phyloP scores from a whole-genome alignment of 768 basidiomycete genomes.

The Trametes cingulata region DNA sequence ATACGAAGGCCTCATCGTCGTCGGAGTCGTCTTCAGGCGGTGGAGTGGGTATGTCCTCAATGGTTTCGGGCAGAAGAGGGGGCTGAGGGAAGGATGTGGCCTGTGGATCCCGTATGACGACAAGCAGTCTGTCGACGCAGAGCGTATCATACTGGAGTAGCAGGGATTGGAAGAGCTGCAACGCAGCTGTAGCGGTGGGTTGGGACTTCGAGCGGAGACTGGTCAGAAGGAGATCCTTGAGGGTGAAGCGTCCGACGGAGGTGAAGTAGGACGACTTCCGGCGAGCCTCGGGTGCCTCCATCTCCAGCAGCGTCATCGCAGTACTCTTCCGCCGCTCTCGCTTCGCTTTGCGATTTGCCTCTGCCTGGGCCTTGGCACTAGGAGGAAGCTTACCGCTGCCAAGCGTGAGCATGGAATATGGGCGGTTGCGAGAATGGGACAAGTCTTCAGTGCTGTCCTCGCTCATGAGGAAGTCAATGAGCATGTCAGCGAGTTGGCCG shows the following conservation, averaged over 20 bases:
- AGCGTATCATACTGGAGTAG: slow-evolving; percentile 67
- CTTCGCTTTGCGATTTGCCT: slow-evolving; percentile 45
- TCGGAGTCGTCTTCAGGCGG: slow-evolving; percentile 38
- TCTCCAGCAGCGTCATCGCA: slow-evolving; percentile 87
- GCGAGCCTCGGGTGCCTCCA: slow-evolving; percentile 74
- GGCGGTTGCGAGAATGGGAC: slow-evolving; percentile 45
- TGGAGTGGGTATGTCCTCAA: slow-evolving; percentile 18
- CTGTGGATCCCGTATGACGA: slow-evolving; percentile 64
- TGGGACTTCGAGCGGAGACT: slow-evolving; percentile 72
- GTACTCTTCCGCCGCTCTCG: slow-evolving; percentile 74
- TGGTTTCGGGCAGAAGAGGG: slow-evolving; percentile 34
- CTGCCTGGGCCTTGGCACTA: slow-evolving; percentile 30
- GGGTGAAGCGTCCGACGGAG: slow-evolving; percentile 83
- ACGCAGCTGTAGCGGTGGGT: slow-evolving; percentile 68
- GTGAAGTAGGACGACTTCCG: slow-evolving; percentile 82
- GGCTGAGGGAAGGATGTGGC: slow-evolving; percentile 79
- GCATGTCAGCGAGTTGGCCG: slow-evolving; percentile 65
- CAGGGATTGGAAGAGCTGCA: slow-evolving; percentile 80
- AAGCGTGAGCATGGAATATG: slow-evolving; percentile 44
- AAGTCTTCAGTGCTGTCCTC: slow-evolving; percentile 75
- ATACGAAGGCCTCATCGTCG: slow-evolving; percentile 53
- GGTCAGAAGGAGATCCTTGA: slow-evolving; percentile 84
- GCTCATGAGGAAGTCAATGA: slow-evolving; percentile 80
- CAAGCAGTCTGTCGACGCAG: slow-evolving; percentile 66
- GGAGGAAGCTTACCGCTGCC: slow-evolving; percentile 37